Evolutionary conservation across 768 basidiomycete genomes (phyloP), one percentile per base, ranked within the genome.

Genomic region (Tulasnella sp.): DNA sequence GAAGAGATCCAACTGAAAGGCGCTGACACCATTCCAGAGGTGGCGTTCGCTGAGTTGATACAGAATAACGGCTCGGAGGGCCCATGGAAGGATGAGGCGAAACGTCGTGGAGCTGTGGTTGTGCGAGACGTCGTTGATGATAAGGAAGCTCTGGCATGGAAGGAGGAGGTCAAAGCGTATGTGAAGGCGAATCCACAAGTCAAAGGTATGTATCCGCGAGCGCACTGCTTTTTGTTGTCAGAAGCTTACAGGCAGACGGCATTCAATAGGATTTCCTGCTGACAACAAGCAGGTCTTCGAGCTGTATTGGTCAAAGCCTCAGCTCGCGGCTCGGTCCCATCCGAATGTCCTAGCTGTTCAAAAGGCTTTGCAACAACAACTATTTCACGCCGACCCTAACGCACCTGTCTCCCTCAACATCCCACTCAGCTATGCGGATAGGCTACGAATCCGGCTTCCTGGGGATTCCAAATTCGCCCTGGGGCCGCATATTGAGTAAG

Each of bases 391-490:
- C 45, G 72, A 78, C 54, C 68, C 75, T 1, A 62, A 66, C 27
- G 69, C 76, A 26, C 68, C 71, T 26, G 69, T 84, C 56, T 74
- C 73, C 59, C 74, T 86, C 27, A 64, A 70, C 10, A 80, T 75
- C 2, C 85, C 86, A 0, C 70, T 89, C n/a, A 80, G 82, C 0
- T 90, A 90, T 69, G 85, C 81, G 61, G 88, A 91, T 70, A 77
- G 88, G 4, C 71, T 89, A 10, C 77, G 86, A 1, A 85, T 88
- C 49, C 78, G 88, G 4, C 76, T 76, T 27, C 85, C 86, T 0
- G 88, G 87, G 0, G 86, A 87, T 62, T 70, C 75, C 11, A 76
- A 76, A 50, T 88, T 88, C 66, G 76, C 80, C 0, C 72, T 88
- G 1, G 85, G 82, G 0, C 82, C 85, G 10, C 82, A 85, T 32